Conservation (phyloP, 2,329 filamentous ascomycete species). For the Aspergillus novofumigatus region DNA sequence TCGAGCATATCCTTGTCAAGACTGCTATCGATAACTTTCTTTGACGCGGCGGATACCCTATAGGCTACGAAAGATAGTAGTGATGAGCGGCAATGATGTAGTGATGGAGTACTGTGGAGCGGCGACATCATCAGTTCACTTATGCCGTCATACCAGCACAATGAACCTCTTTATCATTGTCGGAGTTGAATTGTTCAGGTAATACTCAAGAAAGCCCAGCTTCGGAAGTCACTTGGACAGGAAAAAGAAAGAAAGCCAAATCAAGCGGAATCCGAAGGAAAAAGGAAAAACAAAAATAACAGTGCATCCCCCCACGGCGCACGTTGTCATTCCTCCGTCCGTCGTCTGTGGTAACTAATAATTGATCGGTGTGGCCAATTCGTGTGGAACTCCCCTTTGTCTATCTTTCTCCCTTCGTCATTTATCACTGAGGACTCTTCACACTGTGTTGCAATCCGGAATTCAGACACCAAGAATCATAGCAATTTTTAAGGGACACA, state of each 20-base stretch:
- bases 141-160: constrained; percentile 8
- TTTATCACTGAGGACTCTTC: not conserved
- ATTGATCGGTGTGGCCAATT: not conserved
- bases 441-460: not conserved
- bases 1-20: not conserved
- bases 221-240: not conserved
- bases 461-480: not conserved
- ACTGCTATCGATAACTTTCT: no score
- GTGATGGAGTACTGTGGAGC: constrained; percentile 1
- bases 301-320: not conserved
- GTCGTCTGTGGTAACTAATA: not conserved
- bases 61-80: not conserved
- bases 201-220: not conserved
- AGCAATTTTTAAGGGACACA: not conserved
- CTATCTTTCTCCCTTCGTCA: not conserved
- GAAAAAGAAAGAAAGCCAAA: not conserved
- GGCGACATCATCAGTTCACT: constrained; percentile 6
- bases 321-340: not conserved
- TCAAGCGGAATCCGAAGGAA: not conserved
- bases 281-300: not conserved
- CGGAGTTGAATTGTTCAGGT: not conserved
- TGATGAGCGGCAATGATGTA: constrained; percentile 3
- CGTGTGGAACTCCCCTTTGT: not conserved
- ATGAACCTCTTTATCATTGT: not conserved
- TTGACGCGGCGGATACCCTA: not conserved